These are phyloP conservation scores for Aspergillus sp. DNA, from an alignment of 2,329 filamentous ascomycete species.

Conservation along the genomic window DNA sequence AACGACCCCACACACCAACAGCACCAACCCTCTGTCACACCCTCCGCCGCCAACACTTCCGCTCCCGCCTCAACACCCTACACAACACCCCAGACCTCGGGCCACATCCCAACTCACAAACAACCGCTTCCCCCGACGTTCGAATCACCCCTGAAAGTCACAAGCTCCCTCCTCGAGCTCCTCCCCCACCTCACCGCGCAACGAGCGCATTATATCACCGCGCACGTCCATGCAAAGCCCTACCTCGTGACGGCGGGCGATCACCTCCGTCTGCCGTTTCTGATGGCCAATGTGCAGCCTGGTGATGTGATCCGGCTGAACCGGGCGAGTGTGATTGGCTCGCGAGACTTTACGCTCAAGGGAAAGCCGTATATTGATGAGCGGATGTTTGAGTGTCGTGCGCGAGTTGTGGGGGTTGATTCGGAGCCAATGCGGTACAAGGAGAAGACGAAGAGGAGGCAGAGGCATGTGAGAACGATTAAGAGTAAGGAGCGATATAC, in stretches of 20 bases:
- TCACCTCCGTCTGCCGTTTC: conserved; percentile 68
- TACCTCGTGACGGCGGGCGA: conserved; percentile 57
- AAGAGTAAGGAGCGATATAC: conserved; percentile 90
- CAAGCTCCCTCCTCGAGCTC: conserved; percentile 34
- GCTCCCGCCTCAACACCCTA: conserved; percentile 6
- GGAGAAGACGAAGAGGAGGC: conserved; percentile 74
- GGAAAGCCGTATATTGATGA: conserved; percentile 77
- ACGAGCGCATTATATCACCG: conserved; percentile 41
- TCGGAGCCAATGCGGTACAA: conserved; percentile 69
- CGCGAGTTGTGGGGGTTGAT: conserved; percentile 78
- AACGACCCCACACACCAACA: conserved; percentile 6
- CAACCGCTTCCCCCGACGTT: conserved; percentile 34
- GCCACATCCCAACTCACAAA: conserved; percentile 24
- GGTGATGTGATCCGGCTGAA: conserved; percentile 86
- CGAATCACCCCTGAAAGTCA: conserved; percentile 33
- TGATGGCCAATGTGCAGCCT: conserved; percentile 66
- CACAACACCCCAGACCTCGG: conserved; percentile 15
- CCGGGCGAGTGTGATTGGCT: conserved; percentile 74
- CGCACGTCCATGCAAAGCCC: conserved; percentile 44
- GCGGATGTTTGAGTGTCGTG: conserved; percentile 74
- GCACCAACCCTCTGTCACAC: not conserved
- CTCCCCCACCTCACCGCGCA: conserved; percentile 41
- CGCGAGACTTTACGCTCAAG: conserved; percentile 82
- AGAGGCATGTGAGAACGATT: conserved; percentile 61
- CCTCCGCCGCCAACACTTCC: conserved; percentile 8